Evolutionary conservation across 1,284 basidiomycete species (phyloP).

Genomic region (Fomitopsis betulina): DNA sequence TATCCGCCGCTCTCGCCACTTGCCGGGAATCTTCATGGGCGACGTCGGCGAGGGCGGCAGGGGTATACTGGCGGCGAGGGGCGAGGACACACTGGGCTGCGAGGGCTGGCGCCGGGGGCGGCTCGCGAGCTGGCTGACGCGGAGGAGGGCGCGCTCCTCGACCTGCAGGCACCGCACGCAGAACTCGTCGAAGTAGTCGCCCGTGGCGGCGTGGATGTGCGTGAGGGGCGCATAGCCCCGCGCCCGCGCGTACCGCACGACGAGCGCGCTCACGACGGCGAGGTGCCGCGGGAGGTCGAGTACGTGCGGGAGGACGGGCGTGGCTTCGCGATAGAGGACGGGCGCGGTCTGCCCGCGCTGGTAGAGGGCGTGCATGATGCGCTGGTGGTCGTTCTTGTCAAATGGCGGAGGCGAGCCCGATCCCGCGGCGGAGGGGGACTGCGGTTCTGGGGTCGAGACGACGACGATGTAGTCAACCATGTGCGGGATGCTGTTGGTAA

Average conservation of each 20-base stretch:
- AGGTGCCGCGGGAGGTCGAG: constrained; percentile 71
- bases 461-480: constrained; percentile 75
- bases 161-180: constrained; percentile 59
- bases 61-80: constrained; percentile 11
- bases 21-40: constrained; percentile 8
- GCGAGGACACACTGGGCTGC: constrained; percentile 12
- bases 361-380: constrained; percentile 50
- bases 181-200: constrained; percentile 22
- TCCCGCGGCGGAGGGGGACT: constrained; percentile 22
- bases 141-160: constrained; percentile 61
- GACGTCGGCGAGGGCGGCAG: constrained; percentile 17
- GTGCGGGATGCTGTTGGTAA: constrained; percentile 49
- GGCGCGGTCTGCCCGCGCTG: constrained; percentile 49
- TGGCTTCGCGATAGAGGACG: constrained; percentile 59
- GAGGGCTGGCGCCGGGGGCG: constrained; percentile 17
- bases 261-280: constrained; percentile 66
- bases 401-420: constrained; percentile 22
- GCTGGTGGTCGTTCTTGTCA: constrained; percentile 47
- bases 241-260: constrained; percentile 48
- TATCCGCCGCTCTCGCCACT: constrained; percentile 14
- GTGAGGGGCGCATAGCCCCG: constrained; percentile 11
- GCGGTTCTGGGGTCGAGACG: constrained; percentile 55
- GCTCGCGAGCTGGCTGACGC: constrained; percentile 54
- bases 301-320: constrained; percentile 63
- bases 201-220: constrained; percentile 18